A percentile compares a stretch with the other conserved stretches of the same genome.
These are phyloP conservation scores for Yamadazyma olivae DNA, from an alignment of 805 yeast species.

Conservation along the genomic window DNA sequence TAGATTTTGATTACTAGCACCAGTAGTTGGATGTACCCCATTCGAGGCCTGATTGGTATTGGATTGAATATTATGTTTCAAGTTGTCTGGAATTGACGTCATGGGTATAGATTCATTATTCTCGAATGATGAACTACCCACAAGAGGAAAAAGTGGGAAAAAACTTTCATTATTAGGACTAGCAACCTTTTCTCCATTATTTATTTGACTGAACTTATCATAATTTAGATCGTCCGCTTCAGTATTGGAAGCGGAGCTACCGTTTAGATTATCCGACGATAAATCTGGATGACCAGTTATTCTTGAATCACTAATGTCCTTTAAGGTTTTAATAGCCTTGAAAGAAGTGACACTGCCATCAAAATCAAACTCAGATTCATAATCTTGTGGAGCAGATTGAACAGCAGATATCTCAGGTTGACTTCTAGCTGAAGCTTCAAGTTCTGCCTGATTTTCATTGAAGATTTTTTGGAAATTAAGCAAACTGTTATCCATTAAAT, in stretches of 20 bases:
- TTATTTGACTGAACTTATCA: neutral
- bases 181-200: neutral
- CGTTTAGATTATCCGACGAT: neutral
- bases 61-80: neutral
- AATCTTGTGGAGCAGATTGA: neutral
- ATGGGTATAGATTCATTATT: slow-evolving; percentile 33
- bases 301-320: neutral
- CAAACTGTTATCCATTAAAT: slow-evolving; percentile 2
- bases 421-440: neutral
- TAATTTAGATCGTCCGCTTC: neutral
- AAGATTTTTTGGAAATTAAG: slow-evolving; percentile 1
- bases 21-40: neutral
- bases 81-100: slow-evolving; percentile 24
- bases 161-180: slow-evolving; percentile 1
- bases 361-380: neutral
- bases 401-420: neutral
- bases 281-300: no score
- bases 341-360: neutral
- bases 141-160: slow-evolving; percentile 42
- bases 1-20: neutral
- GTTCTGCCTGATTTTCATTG: neutral
- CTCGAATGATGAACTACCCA: slow-evolving; percentile 37
- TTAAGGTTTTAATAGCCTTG: neutral
- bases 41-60: neutral
- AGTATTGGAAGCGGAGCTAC: neutral